Base-by-base conservation (phyloP, 371 early-diverging fungal genomes). In the Mortierella sp. region DNA sequence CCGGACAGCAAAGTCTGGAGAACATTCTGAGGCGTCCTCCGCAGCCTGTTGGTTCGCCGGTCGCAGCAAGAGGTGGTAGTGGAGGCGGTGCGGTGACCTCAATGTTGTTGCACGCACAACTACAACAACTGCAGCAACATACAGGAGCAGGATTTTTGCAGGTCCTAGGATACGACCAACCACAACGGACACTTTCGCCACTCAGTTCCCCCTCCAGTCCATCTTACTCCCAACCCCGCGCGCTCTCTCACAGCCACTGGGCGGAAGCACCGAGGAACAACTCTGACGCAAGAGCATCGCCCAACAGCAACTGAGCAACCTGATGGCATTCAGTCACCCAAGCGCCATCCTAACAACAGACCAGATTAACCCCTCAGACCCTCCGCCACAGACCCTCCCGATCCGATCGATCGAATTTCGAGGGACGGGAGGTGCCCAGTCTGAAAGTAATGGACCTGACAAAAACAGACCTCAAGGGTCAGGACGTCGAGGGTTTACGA, bases 391-490 rank as follows among this genome's bases (percentile, higher is more conserved):
- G 24, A 51, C 72, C 2, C 51, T 51, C n/a, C 51, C 54, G 29
- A 72, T 72, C 51, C 35, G 48, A 29, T 43, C 44, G 21, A 32
- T 72, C 38, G 54, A 72, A 14, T 35, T 72, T 21, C 72, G 51
- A 32, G 72, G 72, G 0, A 65, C 38, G 7, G 65, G 65, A 6
- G 41, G 65, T 4, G 18, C 18, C 32, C 4, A 12, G 38, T 1
- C 38, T 72, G n/a, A 72, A 49, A 35, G 18, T 14, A 3, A 12
- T 51, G 72, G 38, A 48, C 16, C 49, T 72, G 54, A 51, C 38
- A 21, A 72, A 51, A n/a, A 72, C 72, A 21, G 72, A 48, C 29
- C 72, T 72, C 12, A 72, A 72, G 14, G n/a, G 51, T 2, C 72
- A 54, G 35, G 72, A 72, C 35, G 14, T 72, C 5, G 72, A 72